Conservation (phyloP, 2,329 filamentous ascomycete species). For the Magnaporthiopsis rhizophila region DNA sequence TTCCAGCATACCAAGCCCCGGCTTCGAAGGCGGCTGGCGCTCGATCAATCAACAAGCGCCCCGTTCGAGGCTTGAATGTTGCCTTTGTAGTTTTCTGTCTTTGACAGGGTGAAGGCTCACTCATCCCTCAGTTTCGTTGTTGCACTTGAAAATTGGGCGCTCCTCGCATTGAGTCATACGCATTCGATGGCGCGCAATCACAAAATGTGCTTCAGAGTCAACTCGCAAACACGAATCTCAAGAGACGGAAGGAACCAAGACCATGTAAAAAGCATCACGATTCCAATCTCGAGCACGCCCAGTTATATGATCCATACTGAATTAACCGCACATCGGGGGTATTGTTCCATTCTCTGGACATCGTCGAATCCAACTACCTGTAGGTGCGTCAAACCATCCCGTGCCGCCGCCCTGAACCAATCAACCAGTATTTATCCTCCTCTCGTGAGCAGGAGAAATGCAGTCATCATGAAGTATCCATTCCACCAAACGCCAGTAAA, state of each 20-base stretch:
- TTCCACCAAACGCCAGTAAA: not conserved
- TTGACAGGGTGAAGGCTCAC: not conserved
- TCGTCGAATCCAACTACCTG: not conserved
- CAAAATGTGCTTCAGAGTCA: not conserved
- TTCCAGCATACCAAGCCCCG: not conserved
- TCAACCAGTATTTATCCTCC: not conserved
- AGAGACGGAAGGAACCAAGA: not conserved
- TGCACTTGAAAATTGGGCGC: not conserved
- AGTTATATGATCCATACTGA: not conserved
- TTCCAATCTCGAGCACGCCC: not conserved
- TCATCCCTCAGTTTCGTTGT: not conserved
- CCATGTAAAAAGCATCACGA: not conserved
- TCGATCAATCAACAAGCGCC: too few species aligned
- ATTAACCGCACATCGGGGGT: not conserved
- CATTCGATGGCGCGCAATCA: not conserved
- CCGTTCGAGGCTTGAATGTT: not conserved
- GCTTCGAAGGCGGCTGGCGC: too few species aligned
- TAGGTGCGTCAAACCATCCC: not conserved
- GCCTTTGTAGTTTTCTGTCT: too few species aligned
- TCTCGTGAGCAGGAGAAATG: not conserved
- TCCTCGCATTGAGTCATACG: not conserved
- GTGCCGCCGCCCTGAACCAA: not conserved
- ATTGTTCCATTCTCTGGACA: not conserved
- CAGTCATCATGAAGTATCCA: not conserved
- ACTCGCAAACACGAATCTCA: not conserved